These are phyloP conservation scores for Pyrenochaeta sp. DNA, from an alignment of 2,329 filamentous ascomycete species.

Conservation along the genomic window DNA sequence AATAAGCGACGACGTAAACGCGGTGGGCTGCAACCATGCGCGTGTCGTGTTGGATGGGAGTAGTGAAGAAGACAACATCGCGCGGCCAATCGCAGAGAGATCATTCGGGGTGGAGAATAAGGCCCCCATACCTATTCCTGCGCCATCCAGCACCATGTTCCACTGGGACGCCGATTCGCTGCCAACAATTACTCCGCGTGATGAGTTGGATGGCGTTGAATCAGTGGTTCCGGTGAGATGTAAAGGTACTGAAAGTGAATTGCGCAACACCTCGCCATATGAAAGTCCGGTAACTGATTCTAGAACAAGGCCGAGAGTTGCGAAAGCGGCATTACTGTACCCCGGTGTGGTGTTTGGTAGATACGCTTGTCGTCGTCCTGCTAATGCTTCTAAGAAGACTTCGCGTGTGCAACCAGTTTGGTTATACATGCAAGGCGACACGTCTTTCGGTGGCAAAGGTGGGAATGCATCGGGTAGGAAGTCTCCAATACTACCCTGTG, in stretches of 20 bases:
- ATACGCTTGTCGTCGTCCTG: conserved; percentile 48
- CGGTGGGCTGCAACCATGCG: conserved; percentile 53
- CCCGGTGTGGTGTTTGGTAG: conserved; percentile 55
- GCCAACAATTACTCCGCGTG: conserved; percentile 13
- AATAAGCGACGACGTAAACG: conserved; percentile 46
- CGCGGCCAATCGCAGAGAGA: conserved; percentile 48
- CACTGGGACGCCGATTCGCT: conserved; percentile 3
- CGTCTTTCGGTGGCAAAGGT: conserved; percentile 8
- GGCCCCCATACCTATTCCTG: conserved; percentile 31
- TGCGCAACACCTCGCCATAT: conserved; percentile 49
- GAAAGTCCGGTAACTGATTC: conserved; percentile 55
- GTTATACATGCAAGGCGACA: conserved; percentile 5
- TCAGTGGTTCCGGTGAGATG: conserved; percentile 55
- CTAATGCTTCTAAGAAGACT: conserved; percentile 8
- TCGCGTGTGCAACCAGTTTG: conserved; percentile 6
- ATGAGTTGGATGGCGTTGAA: conserved; percentile 20
- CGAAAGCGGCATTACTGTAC: conserved; percentile 61
- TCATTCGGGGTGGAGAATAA: conserved; percentile 49
- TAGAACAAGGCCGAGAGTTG: conserved; percentile 57
- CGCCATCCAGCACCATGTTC: conserved; percentile 7
- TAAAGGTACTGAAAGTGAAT: conserved; percentile 55
- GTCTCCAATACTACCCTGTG: conserved; percentile 10
- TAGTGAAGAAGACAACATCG: conserved; percentile 51
- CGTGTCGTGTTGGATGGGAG: conserved; percentile 45
- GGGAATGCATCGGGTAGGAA: conserved; percentile 11